Conservation (phyloP, 1,284 basidiomycete genomes). For the Rhodotorula glutinis region DNA sequence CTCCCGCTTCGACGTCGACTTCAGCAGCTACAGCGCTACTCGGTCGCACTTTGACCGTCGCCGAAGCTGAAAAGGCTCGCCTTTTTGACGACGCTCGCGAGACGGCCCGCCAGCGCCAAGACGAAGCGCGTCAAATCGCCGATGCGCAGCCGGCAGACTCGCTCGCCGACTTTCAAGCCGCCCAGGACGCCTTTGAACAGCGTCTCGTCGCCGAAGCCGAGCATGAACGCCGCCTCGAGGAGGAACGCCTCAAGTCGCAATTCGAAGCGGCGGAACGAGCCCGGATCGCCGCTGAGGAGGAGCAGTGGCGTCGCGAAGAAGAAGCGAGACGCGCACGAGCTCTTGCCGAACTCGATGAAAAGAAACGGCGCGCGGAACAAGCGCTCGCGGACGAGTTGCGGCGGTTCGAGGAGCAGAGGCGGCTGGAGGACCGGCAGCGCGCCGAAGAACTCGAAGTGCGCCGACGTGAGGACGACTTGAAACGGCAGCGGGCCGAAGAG, state of each 20-base stretch:
- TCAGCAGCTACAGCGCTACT: background rate
- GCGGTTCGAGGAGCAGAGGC: slow-evolving; percentile 20
- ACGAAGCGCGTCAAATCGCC: slow-evolving; percentile 31
- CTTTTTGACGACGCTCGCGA: slow-evolving; percentile 29
- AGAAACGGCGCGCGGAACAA: slow-evolving; percentile 12
- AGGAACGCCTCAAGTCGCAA: slow-evolving; percentile 8
- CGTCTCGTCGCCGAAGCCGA: slow-evolving; percentile 16
- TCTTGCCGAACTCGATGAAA: slow-evolving; percentile 10
- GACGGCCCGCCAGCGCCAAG: slow-evolving; percentile 17
- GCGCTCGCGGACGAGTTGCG: slow-evolving; percentile 9
- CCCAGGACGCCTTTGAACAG: slow-evolving; percentile 20
- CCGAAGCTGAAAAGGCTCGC: slow-evolving; percentile 29
- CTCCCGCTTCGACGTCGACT: background rate
- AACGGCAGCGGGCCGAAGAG: slow-evolving; percentile 22
- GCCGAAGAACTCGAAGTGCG: slow-evolving; percentile 16
- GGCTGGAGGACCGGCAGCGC: slow-evolving; percentile 3
- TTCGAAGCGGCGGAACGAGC: slow-evolving; percentile 7
- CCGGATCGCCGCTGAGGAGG: slow-evolving; percentile 10
- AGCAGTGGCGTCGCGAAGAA: slow-evolving; percentile 15
- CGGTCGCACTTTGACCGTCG: slow-evolving; percentile 21
- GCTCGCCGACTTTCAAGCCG: slow-evolving; percentile 16
- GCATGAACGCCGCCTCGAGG: slow-evolving; percentile 4
- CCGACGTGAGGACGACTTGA: slow-evolving; percentile 24
- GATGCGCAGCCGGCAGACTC: slow-evolving; percentile 11
- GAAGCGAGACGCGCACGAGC: slow-evolving; percentile 4